Conservation (phyloP, 306 rosid genomes). For the Cyclanthera cordifolia region DNA sequence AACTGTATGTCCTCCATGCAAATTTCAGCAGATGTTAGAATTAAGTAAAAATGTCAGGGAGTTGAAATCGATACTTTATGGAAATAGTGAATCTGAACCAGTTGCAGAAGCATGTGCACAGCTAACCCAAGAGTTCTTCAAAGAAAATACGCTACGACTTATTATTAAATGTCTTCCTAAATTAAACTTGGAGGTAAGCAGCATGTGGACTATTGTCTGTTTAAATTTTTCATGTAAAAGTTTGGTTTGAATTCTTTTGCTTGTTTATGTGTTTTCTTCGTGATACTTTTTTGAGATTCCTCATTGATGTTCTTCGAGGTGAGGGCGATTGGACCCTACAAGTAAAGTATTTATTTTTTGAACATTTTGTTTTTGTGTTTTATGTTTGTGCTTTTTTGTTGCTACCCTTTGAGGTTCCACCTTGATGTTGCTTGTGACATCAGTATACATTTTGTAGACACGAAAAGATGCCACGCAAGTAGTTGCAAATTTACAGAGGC, state of each 20-base stretch:
- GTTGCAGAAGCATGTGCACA: conserved; percentile 87
- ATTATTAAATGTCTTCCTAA: conserved; percentile 65
- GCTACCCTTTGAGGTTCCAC: neutral
- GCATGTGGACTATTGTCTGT: neutral
- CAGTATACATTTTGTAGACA: conserved; percentile 38
- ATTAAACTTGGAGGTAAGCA: conserved; percentile 83
- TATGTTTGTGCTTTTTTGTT: neutral
- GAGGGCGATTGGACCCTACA: conserved; percentile 3
- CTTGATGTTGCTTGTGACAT: conserved; percentile 14
- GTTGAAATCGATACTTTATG: conserved; percentile 76
- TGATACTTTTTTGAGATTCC: neutral
- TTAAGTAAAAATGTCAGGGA: conserved; percentile 68
- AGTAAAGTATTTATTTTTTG: neutral
- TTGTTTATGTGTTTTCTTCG: neutral
- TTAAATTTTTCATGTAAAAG: neutral
- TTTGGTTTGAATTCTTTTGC: neutral
- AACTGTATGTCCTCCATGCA: conserved; percentile 15
- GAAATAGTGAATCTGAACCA: conserved; percentile 92
- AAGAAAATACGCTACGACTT: conserved; percentile 63
- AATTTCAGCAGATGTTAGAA: conserved; percentile 51
- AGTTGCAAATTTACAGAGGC: conserved; percentile 96
- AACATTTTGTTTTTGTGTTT: neutral
- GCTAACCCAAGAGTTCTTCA: conserved; percentile 81
- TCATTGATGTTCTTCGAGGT: conserved; percentile 54
- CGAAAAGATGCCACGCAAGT: conserved; percentile 96